phyloP scores from a whole-genome alignment of 345 rosid genomes.

The Anastatica hierochuntica region DNA sequence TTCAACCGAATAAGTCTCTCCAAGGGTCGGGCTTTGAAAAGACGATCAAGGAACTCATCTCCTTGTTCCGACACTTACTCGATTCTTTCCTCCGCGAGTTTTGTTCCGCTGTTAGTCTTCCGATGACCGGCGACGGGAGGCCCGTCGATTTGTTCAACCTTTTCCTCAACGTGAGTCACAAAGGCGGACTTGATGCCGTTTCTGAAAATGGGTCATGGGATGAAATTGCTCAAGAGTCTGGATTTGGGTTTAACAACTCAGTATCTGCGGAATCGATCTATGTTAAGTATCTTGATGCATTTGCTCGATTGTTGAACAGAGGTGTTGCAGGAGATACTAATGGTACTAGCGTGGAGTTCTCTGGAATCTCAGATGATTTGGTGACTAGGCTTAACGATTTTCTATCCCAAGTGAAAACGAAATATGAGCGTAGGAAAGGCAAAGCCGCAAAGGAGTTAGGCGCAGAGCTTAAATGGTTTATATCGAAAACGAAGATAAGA shows the following conservation, averaged over 20 bases:
- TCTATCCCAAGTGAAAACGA: slow-evolving; percentile 27
- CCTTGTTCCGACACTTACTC: slow-evolving; percentile 24
- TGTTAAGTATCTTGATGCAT: slow-evolving; percentile 37
- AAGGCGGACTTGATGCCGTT: slow-evolving; percentile 39
- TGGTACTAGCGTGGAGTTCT: background rate
- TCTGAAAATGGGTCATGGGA: slow-evolving; percentile 38
- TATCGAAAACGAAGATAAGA: slow-evolving; percentile 16
- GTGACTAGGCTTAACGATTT: slow-evolving; percentile 29
- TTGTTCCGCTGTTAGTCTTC: slow-evolving; percentile 17
- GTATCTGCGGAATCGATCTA: slow-evolving; percentile 38
- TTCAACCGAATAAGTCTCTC: no score
- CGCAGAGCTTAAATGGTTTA: slow-evolving; percentile 18
- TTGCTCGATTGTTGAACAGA: slow-evolving; percentile 37
- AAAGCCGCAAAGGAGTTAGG: slow-evolving; percentile 7
- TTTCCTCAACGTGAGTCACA: slow-evolving; percentile 37
- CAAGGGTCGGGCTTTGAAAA: slow-evolving; percentile 10
- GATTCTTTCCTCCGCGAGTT: slow-evolving; percentile 23
- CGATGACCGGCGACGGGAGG: slow-evolving; percentile 48
- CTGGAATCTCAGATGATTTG: slow-evolving; percentile 25
- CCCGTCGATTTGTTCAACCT: slow-evolving; percentile 43
- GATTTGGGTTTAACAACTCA: slow-evolving; percentile 25
- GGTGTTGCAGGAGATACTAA: slow-evolving; percentile 10
- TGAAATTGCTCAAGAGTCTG: slow-evolving; percentile 39
- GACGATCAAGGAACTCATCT: slow-evolving; percentile 12
- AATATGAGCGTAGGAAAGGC: slow-evolving; percentile 18